Evolutionary conservation across 306 rosid species (phyloP).

Genomic region (Cyamopsis tetragonoloba): DNA sequence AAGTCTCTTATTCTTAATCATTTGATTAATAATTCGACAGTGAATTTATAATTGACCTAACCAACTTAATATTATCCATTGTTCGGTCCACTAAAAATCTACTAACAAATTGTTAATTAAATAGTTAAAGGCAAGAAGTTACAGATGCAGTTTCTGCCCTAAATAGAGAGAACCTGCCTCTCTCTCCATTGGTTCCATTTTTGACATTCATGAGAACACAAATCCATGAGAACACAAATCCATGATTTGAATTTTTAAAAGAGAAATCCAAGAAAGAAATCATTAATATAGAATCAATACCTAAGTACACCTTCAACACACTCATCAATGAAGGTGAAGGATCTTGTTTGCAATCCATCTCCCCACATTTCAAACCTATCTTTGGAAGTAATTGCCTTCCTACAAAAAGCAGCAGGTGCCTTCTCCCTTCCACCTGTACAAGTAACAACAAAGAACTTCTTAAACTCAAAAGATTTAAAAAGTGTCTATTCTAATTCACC

Average conservation of each 20-base stretch:
- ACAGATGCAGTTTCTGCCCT: too few relatives aligned
- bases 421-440: conserved; percentile 92
- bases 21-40: too few relatives aligned
- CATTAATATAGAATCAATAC: conserved; percentile 35
- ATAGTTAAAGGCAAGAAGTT: too few relatives aligned
- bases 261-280: neutral
- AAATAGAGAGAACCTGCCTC: too few relatives aligned
- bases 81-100: too few relatives aligned
- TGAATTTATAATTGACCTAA: too few relatives aligned
- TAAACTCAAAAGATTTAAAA: conserved; percentile 12
- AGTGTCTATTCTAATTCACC: neutral
- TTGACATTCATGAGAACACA: neutral
- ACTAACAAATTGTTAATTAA: too few relatives aligned
- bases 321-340: conserved; percentile 97
- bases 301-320: conserved; percentile 99
- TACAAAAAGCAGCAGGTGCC: conserved; percentile 99
- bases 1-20: too few relatives aligned
- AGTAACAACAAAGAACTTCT: conserved; percentile 22
- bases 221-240: neutral
- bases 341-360: conserved; percentile 93
- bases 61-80: too few relatives aligned
- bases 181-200: neutral
- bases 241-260: neutral
- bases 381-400: conserved; percentile 69
- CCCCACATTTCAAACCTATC: conserved; percentile 99